Evolutionary conservation across 108 stramenopile species (phyloP).

Genomic region (Cyclotella sp.): DNA sequence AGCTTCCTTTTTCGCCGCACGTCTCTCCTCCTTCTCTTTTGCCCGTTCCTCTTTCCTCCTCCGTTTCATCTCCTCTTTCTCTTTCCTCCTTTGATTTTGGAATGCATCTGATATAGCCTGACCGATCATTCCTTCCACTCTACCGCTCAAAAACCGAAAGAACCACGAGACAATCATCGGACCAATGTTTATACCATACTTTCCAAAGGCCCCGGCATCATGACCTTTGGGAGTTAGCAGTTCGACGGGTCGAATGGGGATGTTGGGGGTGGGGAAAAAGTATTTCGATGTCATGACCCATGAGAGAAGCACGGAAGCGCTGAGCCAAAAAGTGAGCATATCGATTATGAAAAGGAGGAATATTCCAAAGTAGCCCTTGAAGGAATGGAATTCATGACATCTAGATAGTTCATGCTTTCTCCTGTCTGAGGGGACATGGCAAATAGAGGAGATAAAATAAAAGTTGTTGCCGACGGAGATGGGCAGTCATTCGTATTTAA

Average conservation of each 20-base stretch:
- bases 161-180: conserved; percentile 85
- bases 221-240: conserved; percentile 67
- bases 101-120: conserved; percentile 64
- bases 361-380: conserved; percentile 64
- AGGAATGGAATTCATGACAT: conserved; percentile 67
- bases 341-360: conserved; percentile 72
- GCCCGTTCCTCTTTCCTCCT: conserved; percentile 44
- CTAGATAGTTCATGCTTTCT: conserved; percentile 67
- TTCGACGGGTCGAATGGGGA: conserved; percentile 77
- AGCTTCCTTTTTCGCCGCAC: conserved; percentile 9
- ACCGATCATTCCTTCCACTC: conserved; percentile 74
- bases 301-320: conserved; percentile 69
- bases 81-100: conserved; percentile 47
- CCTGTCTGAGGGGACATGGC: conserved; percentile 48
- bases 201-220: conserved; percentile 54
- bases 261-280: conserved; percentile 77
- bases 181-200: conserved; percentile 86
- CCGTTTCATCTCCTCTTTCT: conserved; percentile 45
- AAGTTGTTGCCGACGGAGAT: background rate
- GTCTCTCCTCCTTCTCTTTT: conserved; percentile 27
- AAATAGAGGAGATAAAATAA: background rate
- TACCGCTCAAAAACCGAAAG: conserved; percentile 69
- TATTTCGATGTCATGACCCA: conserved; percentile 79
- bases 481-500: background rate
- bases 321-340: conserved; percentile 75